Evolutionary conservation across 2,329 filamentous ascomycete species (phyloP), one percentile per base, ranked within the genome.

Genomic region (Diplodia scrobiculata): DNA sequence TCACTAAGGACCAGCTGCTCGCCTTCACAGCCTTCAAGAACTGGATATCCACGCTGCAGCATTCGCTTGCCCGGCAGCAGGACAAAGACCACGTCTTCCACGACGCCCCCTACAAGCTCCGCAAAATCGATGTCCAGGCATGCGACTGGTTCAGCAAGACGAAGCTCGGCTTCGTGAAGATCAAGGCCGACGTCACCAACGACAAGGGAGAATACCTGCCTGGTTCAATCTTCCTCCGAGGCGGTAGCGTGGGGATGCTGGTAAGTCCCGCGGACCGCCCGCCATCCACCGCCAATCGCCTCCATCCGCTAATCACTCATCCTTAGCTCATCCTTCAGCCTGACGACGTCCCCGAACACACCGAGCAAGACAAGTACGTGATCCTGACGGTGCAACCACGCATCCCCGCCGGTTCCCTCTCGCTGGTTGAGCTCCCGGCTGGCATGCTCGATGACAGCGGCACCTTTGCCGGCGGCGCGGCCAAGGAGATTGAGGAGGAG

Each of bases 361-460:
- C 78, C 11, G 79, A 83, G 67, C 70, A 70, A 5, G 79, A 82
- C 52, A 84, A 84, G 70, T 75, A 82, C 58, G 83, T 82, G 3
- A 78, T 87, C 29, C 69, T 87, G 10, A 85, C 85, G 0, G 73
- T 86, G 3, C 85, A 87, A 68, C 84, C 85, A 11, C 82, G 85
- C 29, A 81, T 86, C 11, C 82, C 85, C 4, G 83, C 84, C 0
- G 84, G 82, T 0, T 84, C 81, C 1, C 77, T 87, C 3, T 75
- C 81, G 1, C 84, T 87, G 66, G 71, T 79, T 13, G 85, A 87
- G 71, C 81, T 87, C 9, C 85, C 85, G 2, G 85, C 85, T 0
- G 85, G 85, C 19, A 87, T 87, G 84, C 76, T 87, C 1, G 85
- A 87, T 69, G 83, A 83, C 67, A 66, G 65, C 41, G 81, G 82